Evolutionary conservation across 805 yeast genomes (phyloP).

Genomic region (Wickerhamiella azyma): DNA sequence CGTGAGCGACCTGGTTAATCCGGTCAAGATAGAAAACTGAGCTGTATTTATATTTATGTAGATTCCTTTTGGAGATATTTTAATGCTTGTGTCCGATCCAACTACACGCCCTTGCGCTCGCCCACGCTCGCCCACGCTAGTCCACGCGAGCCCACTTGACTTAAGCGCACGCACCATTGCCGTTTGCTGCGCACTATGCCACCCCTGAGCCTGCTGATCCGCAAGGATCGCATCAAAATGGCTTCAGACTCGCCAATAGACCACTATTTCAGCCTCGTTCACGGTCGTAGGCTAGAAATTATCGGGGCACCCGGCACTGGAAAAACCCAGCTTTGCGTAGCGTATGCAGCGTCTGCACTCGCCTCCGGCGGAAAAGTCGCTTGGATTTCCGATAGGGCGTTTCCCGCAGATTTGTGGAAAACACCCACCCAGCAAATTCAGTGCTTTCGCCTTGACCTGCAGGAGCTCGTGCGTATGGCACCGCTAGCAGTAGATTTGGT

Average conservation of each 20-base stretch:
- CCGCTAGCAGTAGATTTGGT: slow-evolving; percentile 16
- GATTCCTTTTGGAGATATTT: not conserved
- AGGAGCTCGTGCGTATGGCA: slow-evolving; percentile 11
- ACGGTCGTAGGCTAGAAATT: slow-evolving; percentile 14
- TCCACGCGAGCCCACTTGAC: no score
- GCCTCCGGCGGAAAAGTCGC: slow-evolving; percentile 16
- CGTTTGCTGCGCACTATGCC: not conserved
- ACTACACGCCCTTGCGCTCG: not conserved
- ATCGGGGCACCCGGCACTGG: slow-evolving; percentile 24
- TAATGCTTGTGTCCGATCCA: not conserved
- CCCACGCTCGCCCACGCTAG: no score
- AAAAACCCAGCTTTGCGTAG: slow-evolving; percentile 18
- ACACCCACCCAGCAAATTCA: slow-evolving; percentile 6
- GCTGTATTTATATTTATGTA: not conserved
- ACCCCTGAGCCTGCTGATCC: slow-evolving; percentile 1
- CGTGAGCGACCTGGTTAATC: slow-evolving; percentile 16
- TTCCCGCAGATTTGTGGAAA: slow-evolving; percentile 17
- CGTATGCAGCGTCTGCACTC: slow-evolving; percentile 15
- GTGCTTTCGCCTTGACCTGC: not conserved
- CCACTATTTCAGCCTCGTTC: not conserved
- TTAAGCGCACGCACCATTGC: no score
- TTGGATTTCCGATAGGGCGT: slow-evolving; percentile 17
- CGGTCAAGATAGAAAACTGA: slow-evolving; percentile 1
- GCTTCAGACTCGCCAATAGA: not conserved
- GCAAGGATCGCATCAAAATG: not conserved